phyloP scores from a whole-genome alignment of 208 protist species.

The Trypanosoma theileri region DNA sequence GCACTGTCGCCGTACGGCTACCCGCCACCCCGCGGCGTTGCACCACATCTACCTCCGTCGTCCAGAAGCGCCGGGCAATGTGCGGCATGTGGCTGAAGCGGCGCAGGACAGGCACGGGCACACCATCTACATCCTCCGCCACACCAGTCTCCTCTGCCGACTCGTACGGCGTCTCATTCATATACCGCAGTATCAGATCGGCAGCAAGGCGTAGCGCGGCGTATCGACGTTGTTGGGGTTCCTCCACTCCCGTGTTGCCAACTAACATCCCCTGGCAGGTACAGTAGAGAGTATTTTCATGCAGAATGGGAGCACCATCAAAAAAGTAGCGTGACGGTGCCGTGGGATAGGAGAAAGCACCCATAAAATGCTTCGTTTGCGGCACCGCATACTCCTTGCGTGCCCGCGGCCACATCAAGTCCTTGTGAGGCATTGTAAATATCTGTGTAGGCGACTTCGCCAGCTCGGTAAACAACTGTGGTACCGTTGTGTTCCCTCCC shows the following conservation, averaged over 20 bases:
- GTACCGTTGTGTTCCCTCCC: background rate
- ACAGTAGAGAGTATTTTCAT: slow-evolving; percentile 17
- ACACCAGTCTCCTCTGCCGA: background rate
- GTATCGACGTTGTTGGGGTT: background rate
- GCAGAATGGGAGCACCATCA: background rate
- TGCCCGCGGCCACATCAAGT: slow-evolving; percentile 6
- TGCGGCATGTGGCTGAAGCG: slow-evolving; percentile 8
- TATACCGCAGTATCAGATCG: slow-evolving; percentile 14
- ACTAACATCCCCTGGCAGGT: slow-evolving; percentile 17
- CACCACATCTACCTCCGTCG: background rate
- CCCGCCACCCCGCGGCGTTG: background rate
- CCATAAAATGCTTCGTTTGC: slow-evolving; percentile 12
- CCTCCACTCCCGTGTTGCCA: background rate
- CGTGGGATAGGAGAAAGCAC: slow-evolving; percentile 14
- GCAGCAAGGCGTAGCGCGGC: slow-evolving; percentile 5
- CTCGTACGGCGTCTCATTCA: slow-evolving; percentile 23
- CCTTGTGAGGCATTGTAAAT: slow-evolving; percentile 4
- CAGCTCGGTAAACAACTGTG: background rate
- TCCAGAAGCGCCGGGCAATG: slow-evolving; percentile 17
- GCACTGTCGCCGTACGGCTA: background rate
- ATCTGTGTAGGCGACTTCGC: slow-evolving; percentile 16
- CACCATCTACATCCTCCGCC: background rate
- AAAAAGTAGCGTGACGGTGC: slow-evolving; percentile 21
- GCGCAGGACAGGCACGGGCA: background rate
- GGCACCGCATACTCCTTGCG: background rate